phyloP scores from a whole-genome alignment of 768 basidiomycete species.

The Chlorophyllum brunneum region DNA sequence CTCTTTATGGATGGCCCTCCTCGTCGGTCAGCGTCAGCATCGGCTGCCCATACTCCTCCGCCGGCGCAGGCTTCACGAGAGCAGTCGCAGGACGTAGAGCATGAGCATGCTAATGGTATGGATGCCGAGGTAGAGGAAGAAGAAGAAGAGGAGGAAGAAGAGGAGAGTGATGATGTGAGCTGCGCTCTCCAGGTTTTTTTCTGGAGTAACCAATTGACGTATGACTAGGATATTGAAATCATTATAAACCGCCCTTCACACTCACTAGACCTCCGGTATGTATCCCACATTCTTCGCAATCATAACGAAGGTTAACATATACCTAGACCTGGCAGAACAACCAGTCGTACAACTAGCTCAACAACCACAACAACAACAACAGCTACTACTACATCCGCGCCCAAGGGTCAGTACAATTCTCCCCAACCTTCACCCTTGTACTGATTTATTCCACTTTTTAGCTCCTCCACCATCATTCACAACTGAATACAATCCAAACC shows the following conservation, averaged over 20 bases:
- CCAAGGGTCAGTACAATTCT: conserved; percentile 15
- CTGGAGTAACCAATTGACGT: not conserved
- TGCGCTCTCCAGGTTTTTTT: not conserved
- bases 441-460: conserved; percentile 23
- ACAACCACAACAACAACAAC: conserved; percentile 14
- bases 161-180: conserved; percentile 38
- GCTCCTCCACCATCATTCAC: conserved; percentile 59
- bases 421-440: no score
- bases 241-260: conserved; percentile 79
- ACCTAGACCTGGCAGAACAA: conserved; percentile 1
- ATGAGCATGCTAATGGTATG: conserved; percentile 28
- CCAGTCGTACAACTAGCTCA: conserved; percentile 15
- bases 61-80: conserved; percentile 8
- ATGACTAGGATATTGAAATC: conserved; percentile 76
- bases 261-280: conserved; percentile 72
- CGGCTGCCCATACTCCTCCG: not conserved
- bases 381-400: no score
- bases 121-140: conserved; percentile 36
- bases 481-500: conserved; percentile 78
- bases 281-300: not conserved
- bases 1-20: conserved; percentile 2
- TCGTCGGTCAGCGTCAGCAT: not conserved
- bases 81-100: conserved; percentile 29
- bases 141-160: conserved; percentile 27
- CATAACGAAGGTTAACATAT: not conserved